Evolutionary conservation across 805 yeast genomes (phyloP), one percentile per base, ranked within the genome.

Genomic region (Wickerhamomyces sydowiorum): DNA sequence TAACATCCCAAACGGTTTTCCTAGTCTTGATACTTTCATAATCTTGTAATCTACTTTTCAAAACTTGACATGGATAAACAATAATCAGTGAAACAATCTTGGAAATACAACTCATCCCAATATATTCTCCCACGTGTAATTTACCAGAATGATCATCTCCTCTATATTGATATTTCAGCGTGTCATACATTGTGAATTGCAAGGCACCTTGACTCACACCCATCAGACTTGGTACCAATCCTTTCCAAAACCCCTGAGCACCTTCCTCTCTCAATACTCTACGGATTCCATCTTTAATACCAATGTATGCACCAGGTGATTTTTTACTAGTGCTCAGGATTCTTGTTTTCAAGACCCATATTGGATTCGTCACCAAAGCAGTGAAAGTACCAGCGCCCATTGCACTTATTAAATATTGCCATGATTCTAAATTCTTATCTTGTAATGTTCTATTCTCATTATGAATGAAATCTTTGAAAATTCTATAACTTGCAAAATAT

Each of bases 291-390:
- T 78, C 77, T 17, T 54, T 10, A 7, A 81, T 62, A 0, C 87
- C 77, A 9, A 61, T 60, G 54, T 88, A 87, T 0, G 86, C 81
- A 14, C 72, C 72, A 0, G 69, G 67, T 0, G 65, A 51, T 1
- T 46, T 45, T 30, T 65, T 62, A 2, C 75, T 62, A 3, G 61
- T 59, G 23, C 56, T 44, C 27, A 55, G 30, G 14, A 91, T 82
- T 47, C 98, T 71, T 0, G 99, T 93, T 61, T 93, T 93, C 17
- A 93, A 60, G 1, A 93, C 96, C 99, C 99, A 91, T 10, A 91
- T 75, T 1, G 99, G 99, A 57, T 89, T 93, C 1, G 99, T 90
- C 14, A 86, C 33, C 0, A 87, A 42, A 1, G 95, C 75, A 0
- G 96, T 87, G 5, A 80, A 54, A 32, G 80, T 55, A 0, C 99